Conservation (phyloP, 805 yeast species). For the Schwanniomyces pseudopolymorphus region DNA sequence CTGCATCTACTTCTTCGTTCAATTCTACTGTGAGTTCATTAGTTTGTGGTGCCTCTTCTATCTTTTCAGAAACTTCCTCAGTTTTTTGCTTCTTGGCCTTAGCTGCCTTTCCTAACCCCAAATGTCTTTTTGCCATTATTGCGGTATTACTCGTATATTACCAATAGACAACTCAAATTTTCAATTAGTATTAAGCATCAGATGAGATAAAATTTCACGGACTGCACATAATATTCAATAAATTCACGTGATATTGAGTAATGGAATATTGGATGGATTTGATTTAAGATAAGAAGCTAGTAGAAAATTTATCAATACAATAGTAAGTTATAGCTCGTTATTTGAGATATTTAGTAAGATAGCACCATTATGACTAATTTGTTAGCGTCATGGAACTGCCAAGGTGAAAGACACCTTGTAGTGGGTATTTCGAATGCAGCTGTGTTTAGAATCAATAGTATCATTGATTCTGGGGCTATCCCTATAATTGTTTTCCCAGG, state of each 20-base stretch:
- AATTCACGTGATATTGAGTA: constrained; percentile 9
- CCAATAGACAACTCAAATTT: background rate
- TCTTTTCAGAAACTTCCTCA: constrained; percentile 8
- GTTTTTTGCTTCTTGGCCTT: constrained; percentile 45
- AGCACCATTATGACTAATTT: constrained; percentile 12
- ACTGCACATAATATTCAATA: background rate
- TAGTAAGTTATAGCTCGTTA: too few species aligned
- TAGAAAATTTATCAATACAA: background rate
- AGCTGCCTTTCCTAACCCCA: constrained; percentile 46
- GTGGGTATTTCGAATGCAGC: constrained; percentile 53
- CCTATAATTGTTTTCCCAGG: constrained; percentile 49
- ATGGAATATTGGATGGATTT: constrained; percentile 1
- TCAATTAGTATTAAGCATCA: background rate
- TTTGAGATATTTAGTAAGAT: background rate
- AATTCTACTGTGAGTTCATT: constrained; percentile 56
- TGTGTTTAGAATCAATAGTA: constrained; percentile 45
- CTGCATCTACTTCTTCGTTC: constrained; percentile 66
- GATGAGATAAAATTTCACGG: background rate
- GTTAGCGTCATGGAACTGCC: constrained; percentile 44
- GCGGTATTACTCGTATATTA: background rate
- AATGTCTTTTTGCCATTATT: constrained; percentile 29
- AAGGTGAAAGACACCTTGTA: constrained; percentile 55
- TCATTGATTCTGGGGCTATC: constrained; percentile 54
- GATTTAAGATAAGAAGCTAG: background rate
- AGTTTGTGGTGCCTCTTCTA: constrained; percentile 12